phyloP scores from a whole-genome alignment of 2,329 filamentous ascomycete genomes.

The Paecilomyces fulvus region DNA sequence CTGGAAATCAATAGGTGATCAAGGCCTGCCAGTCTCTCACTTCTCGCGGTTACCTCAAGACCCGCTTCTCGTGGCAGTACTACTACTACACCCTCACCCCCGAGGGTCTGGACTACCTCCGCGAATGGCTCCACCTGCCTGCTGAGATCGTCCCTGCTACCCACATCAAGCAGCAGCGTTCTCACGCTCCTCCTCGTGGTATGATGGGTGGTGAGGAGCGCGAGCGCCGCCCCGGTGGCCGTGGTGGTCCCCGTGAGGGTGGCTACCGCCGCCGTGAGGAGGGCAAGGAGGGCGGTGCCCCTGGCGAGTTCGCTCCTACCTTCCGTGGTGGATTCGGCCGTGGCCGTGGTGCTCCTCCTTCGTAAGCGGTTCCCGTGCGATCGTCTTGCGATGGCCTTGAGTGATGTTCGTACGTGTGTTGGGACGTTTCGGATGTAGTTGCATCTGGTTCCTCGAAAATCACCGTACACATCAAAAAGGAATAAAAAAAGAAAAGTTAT shows the following conservation, averaged over 20 bases:
- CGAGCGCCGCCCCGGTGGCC: constrained; percentile 76
- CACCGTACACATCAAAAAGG: constrained; percentile 15
- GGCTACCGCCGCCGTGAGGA: constrained; percentile 86
- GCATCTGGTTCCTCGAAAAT: background rate
- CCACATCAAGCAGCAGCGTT: constrained; percentile 99
- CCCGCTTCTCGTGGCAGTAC: constrained; percentile 99
- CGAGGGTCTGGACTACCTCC: constrained; percentile 99
- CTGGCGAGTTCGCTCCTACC: constrained; percentile 83
- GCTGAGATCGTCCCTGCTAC: constrained; percentile 99
- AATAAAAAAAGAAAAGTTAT: constrained; percentile 12
- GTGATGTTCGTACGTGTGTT: constrained; percentile 15
- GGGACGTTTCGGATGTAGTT: constrained; percentile 13
- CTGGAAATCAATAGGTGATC: constrained; percentile 55
- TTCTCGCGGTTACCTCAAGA: constrained; percentile 98
- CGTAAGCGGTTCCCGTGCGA: constrained; percentile 24
- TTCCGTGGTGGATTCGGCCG: constrained; percentile 89
- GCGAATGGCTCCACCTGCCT: constrained; percentile 99
- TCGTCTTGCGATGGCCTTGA: constrained; percentile 24
- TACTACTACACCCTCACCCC: constrained; percentile 99
- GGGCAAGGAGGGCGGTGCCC: constrained; percentile 84
- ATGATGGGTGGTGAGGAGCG: constrained; percentile 87
- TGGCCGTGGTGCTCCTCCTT: constrained; percentile 69
- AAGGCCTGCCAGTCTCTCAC: constrained; percentile 98
- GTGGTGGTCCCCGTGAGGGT: constrained; percentile 68
- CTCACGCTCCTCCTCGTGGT: constrained; percentile 93